Evolutionary conservation across 495 filamentous ascomycete genomes (phyloP).

Genomic region (Podospora appendiculata): DNA sequence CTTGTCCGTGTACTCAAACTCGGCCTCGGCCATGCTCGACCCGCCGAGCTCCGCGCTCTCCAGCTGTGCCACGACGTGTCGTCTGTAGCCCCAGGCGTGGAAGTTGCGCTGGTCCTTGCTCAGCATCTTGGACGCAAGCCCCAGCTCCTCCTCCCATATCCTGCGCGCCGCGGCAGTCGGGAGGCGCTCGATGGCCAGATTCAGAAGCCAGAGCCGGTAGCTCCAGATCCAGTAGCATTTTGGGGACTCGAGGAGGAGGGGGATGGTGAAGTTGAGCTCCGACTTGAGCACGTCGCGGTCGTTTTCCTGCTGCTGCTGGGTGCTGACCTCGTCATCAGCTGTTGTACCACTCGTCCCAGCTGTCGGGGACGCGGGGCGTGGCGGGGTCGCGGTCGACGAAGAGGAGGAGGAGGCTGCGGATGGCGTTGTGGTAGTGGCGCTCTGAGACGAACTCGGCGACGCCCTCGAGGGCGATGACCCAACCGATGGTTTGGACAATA

Average conservation of each 20-base stretch:
- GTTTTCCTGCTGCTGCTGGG: constrained; percentile 5
- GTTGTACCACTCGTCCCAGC: constrained; percentile 50
- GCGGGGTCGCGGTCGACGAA: constrained; percentile 41
- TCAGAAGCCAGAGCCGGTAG: constrained; percentile 81
- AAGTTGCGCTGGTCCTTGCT: constrained; percentile 84
- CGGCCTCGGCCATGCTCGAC: constrained; percentile 60
- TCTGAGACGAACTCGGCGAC: constrained; percentile 50
- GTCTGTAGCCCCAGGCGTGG: constrained; percentile 92
- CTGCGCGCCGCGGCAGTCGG: constrained; percentile 41
- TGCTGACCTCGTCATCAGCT: constrained; percentile 26
- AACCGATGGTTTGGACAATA: constrained; percentile 42
- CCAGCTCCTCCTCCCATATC: constrained; percentile 80
- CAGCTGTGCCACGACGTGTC: constrained; percentile 61
- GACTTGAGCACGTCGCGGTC: constrained; percentile 35
- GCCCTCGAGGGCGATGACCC: constrained; percentile 44
- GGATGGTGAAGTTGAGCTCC: constrained; percentile 75
- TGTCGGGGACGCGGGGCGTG: constrained; percentile 37
- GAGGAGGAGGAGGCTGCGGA: constrained; percentile 40
- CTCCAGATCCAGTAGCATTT: constrained; percentile 99
- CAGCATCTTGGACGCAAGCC: constrained; percentile 77
- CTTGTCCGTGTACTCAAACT: constrained; percentile 82
- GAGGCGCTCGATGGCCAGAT: constrained; percentile 58
- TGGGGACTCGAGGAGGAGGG: constrained; percentile 73
- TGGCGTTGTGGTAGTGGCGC: constrained; percentile 42
- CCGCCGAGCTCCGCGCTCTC: constrained; percentile 48